Conservation (phyloP, 169 alveolate genomes). For the Plasmodium ovale region DNA sequence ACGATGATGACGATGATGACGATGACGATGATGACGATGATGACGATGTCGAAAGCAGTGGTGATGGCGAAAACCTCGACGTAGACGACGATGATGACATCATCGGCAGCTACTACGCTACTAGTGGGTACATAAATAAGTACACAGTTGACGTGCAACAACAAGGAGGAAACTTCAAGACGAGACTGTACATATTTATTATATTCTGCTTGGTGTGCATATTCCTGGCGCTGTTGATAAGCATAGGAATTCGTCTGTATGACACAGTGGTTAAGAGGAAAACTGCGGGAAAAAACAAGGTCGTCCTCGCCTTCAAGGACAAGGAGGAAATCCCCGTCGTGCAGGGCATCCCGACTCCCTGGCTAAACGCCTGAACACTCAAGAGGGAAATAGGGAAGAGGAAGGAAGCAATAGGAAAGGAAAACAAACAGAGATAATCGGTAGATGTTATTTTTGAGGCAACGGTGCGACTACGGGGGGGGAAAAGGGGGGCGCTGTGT, state of each 20-base stretch:
- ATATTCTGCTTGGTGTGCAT: neutral
- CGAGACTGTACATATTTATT: neutral
- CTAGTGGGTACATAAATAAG: neutral
- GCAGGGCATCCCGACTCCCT: conserved; percentile 36
- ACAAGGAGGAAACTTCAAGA: neutral
- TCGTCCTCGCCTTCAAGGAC: conserved; percentile 3
- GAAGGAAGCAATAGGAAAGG: too few relatives aligned
- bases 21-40: neutral
- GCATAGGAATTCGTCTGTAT: neutral
- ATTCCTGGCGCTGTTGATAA: neutral
- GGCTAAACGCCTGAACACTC: conserved; percentile 40
- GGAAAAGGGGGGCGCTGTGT: too few relatives aligned
- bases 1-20: neutral
- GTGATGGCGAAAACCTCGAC: neutral
- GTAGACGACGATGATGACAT: neutral
- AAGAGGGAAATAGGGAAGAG: too few relatives aligned
- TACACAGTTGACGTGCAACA: neutral
- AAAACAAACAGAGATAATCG: too few relatives aligned
- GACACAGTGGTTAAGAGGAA: neutral
- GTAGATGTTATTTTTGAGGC: too few relatives aligned
- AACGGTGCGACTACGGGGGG: too few relatives aligned
- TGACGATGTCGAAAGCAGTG: neutral
- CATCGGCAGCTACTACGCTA: neutral
- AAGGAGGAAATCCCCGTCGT: conserved; percentile 7
- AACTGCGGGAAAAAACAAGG: neutral